Base-by-base conservation (phyloP, 2,329 filamentous ascomycete genomes). In the Penicillium griseofulvum region DNA sequence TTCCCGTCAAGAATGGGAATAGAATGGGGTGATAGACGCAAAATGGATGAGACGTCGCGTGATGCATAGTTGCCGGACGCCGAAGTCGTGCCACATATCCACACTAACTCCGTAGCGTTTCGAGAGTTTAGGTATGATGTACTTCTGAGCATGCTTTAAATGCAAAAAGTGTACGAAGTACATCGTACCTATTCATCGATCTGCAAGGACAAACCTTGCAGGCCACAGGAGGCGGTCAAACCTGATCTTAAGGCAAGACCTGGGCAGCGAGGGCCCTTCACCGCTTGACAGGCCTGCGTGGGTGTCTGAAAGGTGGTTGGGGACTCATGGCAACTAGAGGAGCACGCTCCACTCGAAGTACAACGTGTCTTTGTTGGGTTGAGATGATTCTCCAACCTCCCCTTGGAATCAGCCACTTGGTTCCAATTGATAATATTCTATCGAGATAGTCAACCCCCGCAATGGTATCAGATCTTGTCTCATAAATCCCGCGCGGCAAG, bases 161-260 rank as follows among this genome's bases (percentile, higher is more conserved):
- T 54, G 39, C 29, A 44, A 31, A 28, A 28, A 39, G 7, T 11
- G 14, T 24, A 31, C 29, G 29, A 10, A 31, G 10, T 14, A 24
- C 10, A 45, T 31, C 16, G 47, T 54, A 56, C 57, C 50, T 48
- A 54, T 50, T 54, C 5, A 52, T 51, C 26, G 34, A 31, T 36
- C 62, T 67, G 63, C 65, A 68, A 65, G 65, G 65, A 59, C 52
- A 53, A 57, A 63, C 65, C 64, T 68, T 68, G 56, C 59, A 56
- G 56, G 16, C 54, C 58, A 55, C 61, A 66, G 64, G 60, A 62
- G 57, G 66, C 67, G 67, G 67, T 70, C 66, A 68, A 61, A 52
- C 44, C 53, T 50, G 45, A 55, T 48, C 56, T 54, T 54, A 61
- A 57, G 52, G 41, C 60, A 56, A 46, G 53, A 46, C n/a, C 47